Evolutionary conservation across 2,329 filamentous ascomycete species (phyloP).

Genomic region (Hypoxylon sp.): DNA sequence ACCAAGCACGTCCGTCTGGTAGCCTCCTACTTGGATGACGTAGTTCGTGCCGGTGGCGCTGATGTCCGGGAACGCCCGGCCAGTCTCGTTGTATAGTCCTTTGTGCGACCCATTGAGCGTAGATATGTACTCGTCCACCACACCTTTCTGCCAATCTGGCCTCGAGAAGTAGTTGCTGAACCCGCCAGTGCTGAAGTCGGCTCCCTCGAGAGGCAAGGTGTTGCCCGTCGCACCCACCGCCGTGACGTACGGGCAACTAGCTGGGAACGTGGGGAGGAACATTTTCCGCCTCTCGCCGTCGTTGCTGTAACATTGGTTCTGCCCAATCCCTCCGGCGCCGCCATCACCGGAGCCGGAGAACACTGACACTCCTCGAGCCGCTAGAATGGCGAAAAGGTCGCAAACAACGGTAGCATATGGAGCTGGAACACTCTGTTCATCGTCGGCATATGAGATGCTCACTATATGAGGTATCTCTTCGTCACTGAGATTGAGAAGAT

Average conservation of each 20-base stretch:
- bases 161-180: constrained; percentile 66
- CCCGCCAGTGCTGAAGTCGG: constrained; percentile 57
- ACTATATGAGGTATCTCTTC: constrained; percentile 71
- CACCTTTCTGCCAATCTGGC: constrained; percentile 62
- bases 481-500: constrained; percentile 67
- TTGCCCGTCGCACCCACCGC: constrained; percentile 49
- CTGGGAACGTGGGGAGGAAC: constrained; percentile 67
- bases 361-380: constrained; percentile 72
- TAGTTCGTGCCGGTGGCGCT: constrained; percentile 62
- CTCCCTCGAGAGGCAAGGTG: constrained; percentile 44
- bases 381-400: constrained; percentile 72
- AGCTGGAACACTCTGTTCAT: constrained; percentile 72
- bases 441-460: constrained; percentile 75
- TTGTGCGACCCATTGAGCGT: constrained; percentile 54
- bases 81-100: constrained; percentile 50
- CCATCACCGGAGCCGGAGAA: constrained; percentile 73
- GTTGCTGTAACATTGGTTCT: constrained; percentile 64
- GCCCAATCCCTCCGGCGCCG: constrained; percentile 66
- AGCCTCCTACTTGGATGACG: constrained; percentile 57
- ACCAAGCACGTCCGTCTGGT: constrained; percentile 47
- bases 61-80: constrained; percentile 68
- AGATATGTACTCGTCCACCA: constrained; percentile 61
- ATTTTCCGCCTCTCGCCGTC: constrained; percentile 64
- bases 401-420: constrained; percentile 72
- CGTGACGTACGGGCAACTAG: constrained; percentile 60